Evolutionary conservation across 805 yeast genomes (phyloP).

Genomic region (Tanozyma kutaoensis): DNA sequence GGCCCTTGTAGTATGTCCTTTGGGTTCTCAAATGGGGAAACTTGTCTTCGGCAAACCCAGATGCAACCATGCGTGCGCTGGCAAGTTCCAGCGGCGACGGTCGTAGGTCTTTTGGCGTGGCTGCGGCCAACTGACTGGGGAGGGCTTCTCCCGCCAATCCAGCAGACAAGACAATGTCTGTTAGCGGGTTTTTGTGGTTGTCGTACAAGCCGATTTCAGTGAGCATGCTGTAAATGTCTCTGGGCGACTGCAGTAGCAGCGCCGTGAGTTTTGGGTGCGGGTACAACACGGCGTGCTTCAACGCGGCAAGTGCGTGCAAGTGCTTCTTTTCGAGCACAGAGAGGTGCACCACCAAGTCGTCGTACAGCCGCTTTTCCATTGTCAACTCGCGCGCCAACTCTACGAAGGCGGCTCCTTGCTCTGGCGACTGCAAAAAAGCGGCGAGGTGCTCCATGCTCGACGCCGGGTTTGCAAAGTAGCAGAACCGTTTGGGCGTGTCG

Average conservation of each 20-base stretch:
- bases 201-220: constrained; percentile 11
- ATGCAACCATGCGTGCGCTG: not conserved
- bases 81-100: constrained; percentile 2
- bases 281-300: constrained; percentile 16
- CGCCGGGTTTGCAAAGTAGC: constrained; percentile 14
- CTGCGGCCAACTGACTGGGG: constrained; percentile 7
- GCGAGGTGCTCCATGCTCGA: constrained; percentile 4
- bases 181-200: constrained; percentile 8
- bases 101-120: constrained; percentile 8
- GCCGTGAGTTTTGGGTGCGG: constrained; percentile 15
- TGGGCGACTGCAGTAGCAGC: constrained; percentile 1
- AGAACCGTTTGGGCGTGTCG: constrained; percentile 7
- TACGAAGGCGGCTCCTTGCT: no score
- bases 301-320: constrained; percentile 11
- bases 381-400: not conserved
- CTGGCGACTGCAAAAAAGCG: no score
- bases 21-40: constrained; percentile 17
- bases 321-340: constrained; percentile 18
- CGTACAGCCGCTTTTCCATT: constrained; percentile 3
- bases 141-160: constrained; percentile 10
- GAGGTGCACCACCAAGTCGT: constrained; percentile 15
- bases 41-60: constrained; percentile 3
- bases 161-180: constrained; percentile 17
- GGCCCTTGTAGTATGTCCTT: constrained; percentile 12
- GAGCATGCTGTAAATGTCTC: constrained; percentile 5